phyloP scores from a whole-genome alignment of 257 asterid species.

The Nicotiana noctiflora region DNA sequence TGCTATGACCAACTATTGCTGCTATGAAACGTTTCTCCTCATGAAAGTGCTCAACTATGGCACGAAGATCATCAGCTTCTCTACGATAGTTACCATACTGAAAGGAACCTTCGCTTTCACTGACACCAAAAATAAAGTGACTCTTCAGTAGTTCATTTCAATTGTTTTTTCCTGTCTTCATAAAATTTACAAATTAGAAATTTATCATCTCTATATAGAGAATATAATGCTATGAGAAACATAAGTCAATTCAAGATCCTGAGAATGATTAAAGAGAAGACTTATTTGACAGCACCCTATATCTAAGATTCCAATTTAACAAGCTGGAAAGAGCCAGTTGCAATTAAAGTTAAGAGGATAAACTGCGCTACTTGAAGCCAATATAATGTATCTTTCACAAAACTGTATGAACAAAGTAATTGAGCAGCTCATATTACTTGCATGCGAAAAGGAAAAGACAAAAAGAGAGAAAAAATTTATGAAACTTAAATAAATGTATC shows the following conservation, averaged over 20 bases:
- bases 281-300: background rate
- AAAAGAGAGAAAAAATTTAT: background rate
- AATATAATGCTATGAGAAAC: background rate
- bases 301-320: background rate
- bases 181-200: background rate
- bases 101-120: slow-evolving; percentile 87
- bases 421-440: background rate
- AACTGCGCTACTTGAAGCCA: background rate
- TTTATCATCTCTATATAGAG: background rate
- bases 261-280: background rate
- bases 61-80: slow-evolving; percentile 77
- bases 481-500: background rate
- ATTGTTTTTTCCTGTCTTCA: background rate
- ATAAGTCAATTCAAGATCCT: background rate
- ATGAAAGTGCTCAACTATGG: slow-evolving; percentile 62
- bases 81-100: slow-evolving; percentile 76
- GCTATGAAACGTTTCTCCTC: slow-evolving; percentile 33
- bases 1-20: slow-evolving; percentile 85
- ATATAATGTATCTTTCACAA: background rate
- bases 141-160: background rate
- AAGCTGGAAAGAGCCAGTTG: background rate
- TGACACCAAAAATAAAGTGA: slow-evolving; percentile 19
- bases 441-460: background rate
- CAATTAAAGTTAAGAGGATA: background rate
- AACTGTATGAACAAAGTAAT: background rate